These are phyloP conservation scores for Trypanosomatidae sp. DNA, from an alignment of 208 protist genomes.

Conservation along the genomic window DNA sequence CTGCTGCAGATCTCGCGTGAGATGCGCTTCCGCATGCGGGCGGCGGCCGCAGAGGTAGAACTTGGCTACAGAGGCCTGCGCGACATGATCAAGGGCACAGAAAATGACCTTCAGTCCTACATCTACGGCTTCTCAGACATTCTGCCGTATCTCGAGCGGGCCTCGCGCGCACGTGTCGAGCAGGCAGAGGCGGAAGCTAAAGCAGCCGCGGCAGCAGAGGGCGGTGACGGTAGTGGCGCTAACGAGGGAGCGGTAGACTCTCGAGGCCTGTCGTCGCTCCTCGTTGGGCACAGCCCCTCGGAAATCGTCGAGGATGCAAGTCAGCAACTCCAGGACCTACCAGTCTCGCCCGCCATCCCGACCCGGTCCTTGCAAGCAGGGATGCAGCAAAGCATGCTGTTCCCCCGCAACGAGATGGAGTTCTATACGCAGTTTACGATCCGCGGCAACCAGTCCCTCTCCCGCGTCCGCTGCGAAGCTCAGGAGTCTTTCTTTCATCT, in stretches of 20 bases:
- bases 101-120: conserved; percentile 43
- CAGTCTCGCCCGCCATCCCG: conserved; percentile 7
- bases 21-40: conserved; percentile 48
- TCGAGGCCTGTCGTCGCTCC: not conserved
- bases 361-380: conserved; percentile 22
- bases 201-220: conserved; percentile 4
- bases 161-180: conserved; percentile 19
- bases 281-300: not conserved
- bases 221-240: not conserved
- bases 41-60: conserved; percentile 48
- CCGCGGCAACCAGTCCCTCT: conserved; percentile 34
- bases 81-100: conserved; percentile 41
- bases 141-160: conserved; percentile 26
- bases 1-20: conserved; percentile 47
- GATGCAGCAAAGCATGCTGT: conserved; percentile 16
- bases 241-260: not conserved
- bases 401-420: conserved; percentile 28
- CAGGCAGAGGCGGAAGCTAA: conserved; percentile 24
- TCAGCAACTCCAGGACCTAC: not conserved
- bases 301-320: not conserved
- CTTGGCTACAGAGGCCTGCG: conserved; percentile 36
- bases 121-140: conserved; percentile 33
- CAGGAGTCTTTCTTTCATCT: conserved; percentile 36
- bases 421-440: conserved; percentile 30
- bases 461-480: conserved; percentile 26